Conservation (phyloP, 1,139 yeast species). For the Arxiozyma slooffiae region DNA sequence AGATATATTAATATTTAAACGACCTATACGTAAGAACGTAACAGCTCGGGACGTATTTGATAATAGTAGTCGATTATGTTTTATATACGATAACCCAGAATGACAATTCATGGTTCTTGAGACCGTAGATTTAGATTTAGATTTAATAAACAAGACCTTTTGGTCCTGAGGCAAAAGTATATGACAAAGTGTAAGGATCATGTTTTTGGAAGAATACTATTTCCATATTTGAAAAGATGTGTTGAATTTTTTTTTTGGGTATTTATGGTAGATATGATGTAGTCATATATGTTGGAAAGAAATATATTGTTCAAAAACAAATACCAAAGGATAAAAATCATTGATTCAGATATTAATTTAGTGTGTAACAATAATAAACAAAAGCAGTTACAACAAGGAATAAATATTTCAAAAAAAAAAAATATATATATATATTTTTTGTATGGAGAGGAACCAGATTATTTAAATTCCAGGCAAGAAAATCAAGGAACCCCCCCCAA, state of each 20-base stretch:
- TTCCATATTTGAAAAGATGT: constrained; percentile 54
- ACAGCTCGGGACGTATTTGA: constrained; percentile 21
- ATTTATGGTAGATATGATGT: constrained; percentile 57
- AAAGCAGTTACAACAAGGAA: constrained; percentile 29
- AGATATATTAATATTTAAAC: constrained; percentile 19
- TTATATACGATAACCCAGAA: constrained; percentile 23
- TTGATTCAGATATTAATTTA: constrained; percentile 35
- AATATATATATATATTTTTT: constrained; percentile 27
- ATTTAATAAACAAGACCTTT: constrained; percentile 32
- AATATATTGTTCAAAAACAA: constrained; percentile 50
- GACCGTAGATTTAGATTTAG: constrained; percentile 28
- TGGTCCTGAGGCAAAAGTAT: constrained; percentile 43
- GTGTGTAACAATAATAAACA: constrained; percentile 37
- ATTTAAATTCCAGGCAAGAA: constrained; percentile 27
- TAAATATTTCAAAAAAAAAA: constrained; percentile 32
- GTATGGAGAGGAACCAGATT: constrained; percentile 38
- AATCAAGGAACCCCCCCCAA: constrained; percentile 4
- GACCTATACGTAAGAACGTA: constrained; percentile 12
- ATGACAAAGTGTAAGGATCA: constrained; percentile 89
- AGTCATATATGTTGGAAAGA: constrained; percentile 56
- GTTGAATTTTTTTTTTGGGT: no score
- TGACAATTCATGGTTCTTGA: constrained; percentile 33
- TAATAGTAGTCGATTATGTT: constrained; percentile 18
- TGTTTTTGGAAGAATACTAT: constrained; percentile 93
- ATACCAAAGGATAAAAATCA: constrained; percentile 43